These are phyloP conservation scores for Lactarius hatsudake DNA, from an alignment of 768 basidiomycete genomes.

Conservation along the genomic window DNA sequence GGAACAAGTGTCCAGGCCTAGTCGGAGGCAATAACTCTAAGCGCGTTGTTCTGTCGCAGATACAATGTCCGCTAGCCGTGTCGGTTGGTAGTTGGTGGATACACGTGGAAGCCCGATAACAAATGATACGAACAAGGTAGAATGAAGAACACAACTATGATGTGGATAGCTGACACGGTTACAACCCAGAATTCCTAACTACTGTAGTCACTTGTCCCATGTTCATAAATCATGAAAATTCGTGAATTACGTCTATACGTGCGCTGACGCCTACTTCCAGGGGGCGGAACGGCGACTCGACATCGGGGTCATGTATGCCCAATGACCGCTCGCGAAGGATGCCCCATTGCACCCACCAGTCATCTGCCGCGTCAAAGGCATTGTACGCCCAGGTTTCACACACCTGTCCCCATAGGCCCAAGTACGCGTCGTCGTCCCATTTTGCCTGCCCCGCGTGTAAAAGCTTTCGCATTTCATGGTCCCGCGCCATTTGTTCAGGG, in stretches of 20 bases:
- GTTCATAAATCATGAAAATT: background rate
- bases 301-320: background rate
- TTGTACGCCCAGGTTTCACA: constrained; percentile 24
- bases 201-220: background rate
- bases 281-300: background rate
- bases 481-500: constrained; percentile 16
- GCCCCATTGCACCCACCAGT: constrained; percentile 30
- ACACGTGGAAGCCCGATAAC: no score
- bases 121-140: no score
- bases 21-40: background rate
- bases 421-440: constrained; percentile 23
- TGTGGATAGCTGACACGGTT: background rate
- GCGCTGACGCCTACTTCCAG: constrained; percentile 17
- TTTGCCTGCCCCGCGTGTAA: background rate
- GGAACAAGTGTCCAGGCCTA: background rate
- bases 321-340: constrained; percentile 25
- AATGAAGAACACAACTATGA: background rate
- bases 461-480: constrained; percentile 7
- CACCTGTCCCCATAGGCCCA: constrained; percentile 23
- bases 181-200: background rate
- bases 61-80: background rate
- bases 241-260: background rate
- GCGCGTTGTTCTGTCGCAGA: background rate
- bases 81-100: background rate
- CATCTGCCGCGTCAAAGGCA: constrained; percentile 27